Percentiles rank a stretch among this genome's conserved stretches.
Conservation (phyloP, 805 yeast species). For the Kluyveromyces dobzhanskii region DNA sequence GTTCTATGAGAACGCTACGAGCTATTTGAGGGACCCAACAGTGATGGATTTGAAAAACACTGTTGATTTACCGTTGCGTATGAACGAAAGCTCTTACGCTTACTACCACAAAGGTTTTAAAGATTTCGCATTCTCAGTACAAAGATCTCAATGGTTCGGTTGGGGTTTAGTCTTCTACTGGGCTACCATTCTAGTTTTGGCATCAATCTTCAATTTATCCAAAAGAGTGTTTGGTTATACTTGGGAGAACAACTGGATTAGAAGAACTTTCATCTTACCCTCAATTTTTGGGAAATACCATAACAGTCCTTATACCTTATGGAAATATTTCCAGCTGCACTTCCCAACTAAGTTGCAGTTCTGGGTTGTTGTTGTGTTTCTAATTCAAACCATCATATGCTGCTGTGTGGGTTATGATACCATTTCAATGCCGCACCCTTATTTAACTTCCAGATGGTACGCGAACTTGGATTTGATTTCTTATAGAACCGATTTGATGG, state of each 20-base stretch:
- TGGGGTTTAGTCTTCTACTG: conserved; percentile 41
- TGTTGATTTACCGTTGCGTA: conserved; percentile 29
- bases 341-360: conserved; percentile 27
- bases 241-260: conserved; percentile 15
- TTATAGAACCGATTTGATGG: conserved; percentile 46
- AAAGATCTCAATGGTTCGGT: conserved; percentile 34
- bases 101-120: conserved; percentile 31
- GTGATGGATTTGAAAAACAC: conserved; percentile 15
- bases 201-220: conserved; percentile 25
- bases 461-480: conserved; percentile 35
- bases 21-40: conserved; percentile 27
- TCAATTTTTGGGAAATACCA: conserved; percentile 18
- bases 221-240: conserved; percentile 22
- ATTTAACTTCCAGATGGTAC: conserved; percentile 25
- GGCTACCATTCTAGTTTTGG: conserved; percentile 28
- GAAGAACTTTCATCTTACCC: conserved; percentile 23
- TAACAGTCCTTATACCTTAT: conserved; percentile 16
- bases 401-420: conserved; percentile 29
- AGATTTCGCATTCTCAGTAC: conserved; percentile 31
- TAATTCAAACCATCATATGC: conserved; percentile 26
- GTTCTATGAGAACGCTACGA: conserved; percentile 31
- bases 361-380: conserved; percentile 26
- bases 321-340: conserved; percentile 22
- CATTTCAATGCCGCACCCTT: conserved; percentile 31
- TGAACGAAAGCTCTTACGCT: conserved; percentile 26